phyloP scores from a whole-genome alignment of 371 early-diverging fungal genomes.

The Mucor velutinosus region DNA sequence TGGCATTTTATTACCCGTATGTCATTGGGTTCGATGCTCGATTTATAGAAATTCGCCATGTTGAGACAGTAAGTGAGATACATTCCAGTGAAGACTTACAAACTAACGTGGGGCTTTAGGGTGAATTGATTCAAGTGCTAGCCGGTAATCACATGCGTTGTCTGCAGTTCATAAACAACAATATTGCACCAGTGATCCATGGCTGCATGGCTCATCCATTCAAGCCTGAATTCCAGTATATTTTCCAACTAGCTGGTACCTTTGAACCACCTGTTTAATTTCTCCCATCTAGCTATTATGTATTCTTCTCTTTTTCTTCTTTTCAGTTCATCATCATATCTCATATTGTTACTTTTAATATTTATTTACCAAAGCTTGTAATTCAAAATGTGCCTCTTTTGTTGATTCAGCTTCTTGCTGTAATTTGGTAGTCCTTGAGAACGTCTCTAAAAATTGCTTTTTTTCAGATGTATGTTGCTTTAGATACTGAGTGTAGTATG shows the following conservation, averaged over 20 bases:
- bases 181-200: conserved; percentile 44
- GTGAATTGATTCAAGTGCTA: conserved; percentile 46
- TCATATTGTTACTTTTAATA: not conserved
- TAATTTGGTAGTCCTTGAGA: too few relatives aligned
- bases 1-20: conserved; percentile 81
- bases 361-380: not conserved
- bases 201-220: conserved; percentile 52
- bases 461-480: too few relatives aligned
- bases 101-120: conserved; percentile 24
- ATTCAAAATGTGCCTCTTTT: too few relatives aligned
- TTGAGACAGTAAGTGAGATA: conserved; percentile 66
- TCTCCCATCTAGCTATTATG: not conserved
- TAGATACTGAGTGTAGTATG: too few relatives aligned
- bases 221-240: conserved; percentile 47
- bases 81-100: not conserved
- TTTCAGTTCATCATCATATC: not conserved
- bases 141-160: conserved; percentile 50
- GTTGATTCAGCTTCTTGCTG: too few relatives aligned
- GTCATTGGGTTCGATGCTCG: conserved; percentile 87
- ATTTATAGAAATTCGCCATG: conserved; percentile 89
- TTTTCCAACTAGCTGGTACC: conserved; percentile 38
- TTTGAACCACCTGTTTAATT: conserved; percentile 25
- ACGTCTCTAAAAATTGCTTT: too few relatives aligned
- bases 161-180: conserved; percentile 35
- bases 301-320: not conserved